Evolutionary conservation across 441 rosid species (phyloP), one percentile per base, ranked within the genome.

Genomic region (Aleurites moluccanus): DNA sequence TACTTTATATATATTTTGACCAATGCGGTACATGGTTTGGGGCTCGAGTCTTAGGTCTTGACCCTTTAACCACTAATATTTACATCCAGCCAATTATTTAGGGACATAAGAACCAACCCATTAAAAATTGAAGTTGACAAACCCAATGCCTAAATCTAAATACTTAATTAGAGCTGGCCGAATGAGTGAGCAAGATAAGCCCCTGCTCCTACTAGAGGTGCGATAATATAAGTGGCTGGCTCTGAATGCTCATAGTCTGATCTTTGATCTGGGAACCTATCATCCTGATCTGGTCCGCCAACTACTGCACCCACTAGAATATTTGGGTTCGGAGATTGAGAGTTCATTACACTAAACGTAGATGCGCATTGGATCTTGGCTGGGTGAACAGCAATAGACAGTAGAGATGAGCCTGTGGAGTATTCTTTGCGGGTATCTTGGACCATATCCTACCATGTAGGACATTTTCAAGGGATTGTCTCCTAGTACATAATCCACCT

Each of bases 391-490:
- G 75, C 80, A 10, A 83, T 71, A 0, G 98, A 90, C 18, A 97
- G 99, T 21, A 90, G 79, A 0, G 99, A 95, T 27, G 98, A 89
- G 62, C 93, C 99, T 86, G 81, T 95, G 99, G 80, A 93, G 99
- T 75, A 95, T 95, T 73, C 92, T 85, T 77, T 76, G 87, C 0
- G 99, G 99, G 33, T 79, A 95, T 49, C 71, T 78, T 62, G 84
- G 82, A 23, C 99, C 87, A 33, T 93, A 95, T 35, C 99, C 98
- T 60, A 95, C 99, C 97, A 93, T 95, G 78, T 90, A 95, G 2
- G 99, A 93, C 73, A 95, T 74, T 69, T 88, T 93, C 86, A 83
- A 83, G 0, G 98, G 99, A 69, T 95, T 95, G 55, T 93, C 91
- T 4, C 98, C 98, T 66, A 93, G 79, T 18, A 95, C 80, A 83